phyloP scores from a whole-genome alignment of 305 asterid species.

The Ajuga reptans region DNA sequence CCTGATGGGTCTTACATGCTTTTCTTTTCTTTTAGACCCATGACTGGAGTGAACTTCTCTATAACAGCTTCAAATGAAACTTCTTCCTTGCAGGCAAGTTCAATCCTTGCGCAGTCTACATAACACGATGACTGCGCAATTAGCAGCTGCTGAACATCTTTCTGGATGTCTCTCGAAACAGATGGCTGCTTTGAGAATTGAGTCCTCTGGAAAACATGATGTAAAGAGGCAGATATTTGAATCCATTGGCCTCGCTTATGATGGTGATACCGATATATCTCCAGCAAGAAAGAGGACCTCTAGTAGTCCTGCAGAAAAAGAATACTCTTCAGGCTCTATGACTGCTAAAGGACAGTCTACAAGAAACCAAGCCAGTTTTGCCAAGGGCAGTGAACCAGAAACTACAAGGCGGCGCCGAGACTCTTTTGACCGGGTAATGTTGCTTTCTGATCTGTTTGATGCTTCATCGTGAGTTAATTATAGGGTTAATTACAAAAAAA shows the following conservation, averaged over 20 bases:
- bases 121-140: slow-evolving; percentile 63
- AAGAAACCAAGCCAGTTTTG: slow-evolving; percentile 39
- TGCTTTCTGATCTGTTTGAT: slow-evolving; percentile 9
- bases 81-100: slow-evolving; percentile 53
- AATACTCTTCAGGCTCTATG: slow-evolving; percentile 38
- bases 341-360: slow-evolving; percentile 41
- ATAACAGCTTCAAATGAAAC: slow-evolving; percentile 6
- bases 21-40: neutral
- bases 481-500: neutral
- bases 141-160: slow-evolving; percentile 83
- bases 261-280: slow-evolving; percentile 37
- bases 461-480: slow-evolving; percentile 12
- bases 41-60: neutral
- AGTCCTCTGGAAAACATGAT: slow-evolving; percentile 49
- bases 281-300: slow-evolving; percentile 44
- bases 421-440: slow-evolving; percentile 66
- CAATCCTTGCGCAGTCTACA: slow-evolving; percentile 65
- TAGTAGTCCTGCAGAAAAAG: slow-evolving; percentile 41
- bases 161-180: slow-evolving; percentile 73
- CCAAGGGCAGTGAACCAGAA: slow-evolving; percentile 62
- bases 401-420: slow-evolving; percentile 75
- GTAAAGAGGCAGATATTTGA: slow-evolving; percentile 72
- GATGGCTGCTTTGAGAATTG: slow-evolving; percentile 69
- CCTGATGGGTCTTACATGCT: neutral
- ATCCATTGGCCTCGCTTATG: slow-evolving; percentile 71